A percentile compares a stretch with the other conserved stretches of the same genome.
These are phyloP conservation scores for Fragaria iinumae DNA, from an alignment of 306 rosid species.

Conservation along the genomic window DNA sequence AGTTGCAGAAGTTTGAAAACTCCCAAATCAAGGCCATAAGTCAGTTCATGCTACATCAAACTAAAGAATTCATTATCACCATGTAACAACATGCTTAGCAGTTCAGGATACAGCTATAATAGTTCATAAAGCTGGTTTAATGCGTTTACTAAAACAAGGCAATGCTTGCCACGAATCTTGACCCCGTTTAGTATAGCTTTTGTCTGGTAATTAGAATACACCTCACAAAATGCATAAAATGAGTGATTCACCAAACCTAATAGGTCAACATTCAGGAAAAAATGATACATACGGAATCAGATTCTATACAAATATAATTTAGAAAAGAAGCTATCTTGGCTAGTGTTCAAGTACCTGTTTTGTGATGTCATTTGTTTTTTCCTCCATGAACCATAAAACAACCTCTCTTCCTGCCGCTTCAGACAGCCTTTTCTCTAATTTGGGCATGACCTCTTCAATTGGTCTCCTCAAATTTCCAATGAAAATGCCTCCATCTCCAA, in stretches of 20 bases:
- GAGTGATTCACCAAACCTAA: background rate
- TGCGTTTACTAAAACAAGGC: background rate
- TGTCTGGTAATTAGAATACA: background rate
- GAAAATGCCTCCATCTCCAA: slow-evolving; percentile 95
- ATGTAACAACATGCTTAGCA: background rate
- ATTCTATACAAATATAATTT: background rate
- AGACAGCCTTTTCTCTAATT: slow-evolving; percentile 75
- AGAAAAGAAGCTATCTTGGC: background rate
- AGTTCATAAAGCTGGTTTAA: background rate
- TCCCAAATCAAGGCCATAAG: background rate
- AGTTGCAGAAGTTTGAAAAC: background rate
- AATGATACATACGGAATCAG: background rate
- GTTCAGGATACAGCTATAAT: background rate
- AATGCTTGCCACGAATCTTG: background rate
- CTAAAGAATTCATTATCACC: background rate
- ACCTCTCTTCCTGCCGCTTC: slow-evolving; percentile 80
- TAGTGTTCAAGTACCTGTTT: slow-evolving; percentile 59
- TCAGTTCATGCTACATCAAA: background rate
- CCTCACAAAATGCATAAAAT: background rate
- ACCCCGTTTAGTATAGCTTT: background rate
- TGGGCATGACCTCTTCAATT: slow-evolving; percentile 81
- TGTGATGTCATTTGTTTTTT: slow-evolving; percentile 63
- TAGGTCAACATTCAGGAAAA: background rate
- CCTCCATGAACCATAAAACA: slow-evolving; percentile 93
- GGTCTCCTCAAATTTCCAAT: slow-evolving; percentile 88